phyloP scores from a whole-genome alignment of 768 basidiomycete species.

The Clavaria fumosa region DNA sequence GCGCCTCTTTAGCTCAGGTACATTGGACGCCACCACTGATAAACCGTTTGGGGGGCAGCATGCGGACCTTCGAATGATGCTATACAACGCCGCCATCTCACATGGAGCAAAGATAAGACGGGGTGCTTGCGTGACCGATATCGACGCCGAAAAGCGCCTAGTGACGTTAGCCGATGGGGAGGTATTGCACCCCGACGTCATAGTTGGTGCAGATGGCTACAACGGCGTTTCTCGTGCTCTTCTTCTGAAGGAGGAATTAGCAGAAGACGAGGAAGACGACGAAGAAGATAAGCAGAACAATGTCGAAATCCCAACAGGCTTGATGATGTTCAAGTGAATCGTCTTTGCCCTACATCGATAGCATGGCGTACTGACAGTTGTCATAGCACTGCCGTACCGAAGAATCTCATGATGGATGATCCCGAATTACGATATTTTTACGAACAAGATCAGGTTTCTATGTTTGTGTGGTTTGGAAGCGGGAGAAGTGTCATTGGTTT shows the following conservation, averaged over 20 bases:
- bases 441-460: conserved; percentile 14
- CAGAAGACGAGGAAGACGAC: too few species aligned
- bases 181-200: conserved; percentile 29
- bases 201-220: conserved; percentile 42
- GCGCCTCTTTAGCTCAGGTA: conserved; percentile 17
- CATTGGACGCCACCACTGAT: not conserved
- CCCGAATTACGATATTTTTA: conserved; percentile 22
- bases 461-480: conserved; percentile 25
- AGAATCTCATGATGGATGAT: conserved; percentile 25
- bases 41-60: conserved; percentile 21
- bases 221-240: conserved; percentile 23
- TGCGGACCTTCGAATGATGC: conserved; percentile 32
- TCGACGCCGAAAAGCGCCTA: conserved; percentile 16
- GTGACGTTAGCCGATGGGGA: conserved; percentile 27
- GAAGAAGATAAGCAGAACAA: conserved; percentile 12
- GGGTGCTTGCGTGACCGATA: conserved; percentile 16
- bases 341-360: not conserved
- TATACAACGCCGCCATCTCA: conserved; percentile 29
- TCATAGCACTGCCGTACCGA: conserved; percentile 26
- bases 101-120: conserved; percentile 30
- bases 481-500: conserved; percentile 16
- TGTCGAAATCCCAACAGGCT: conserved; percentile 9
- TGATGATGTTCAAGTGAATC: conserved; percentile 31
- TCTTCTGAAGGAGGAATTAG: too few species aligned
- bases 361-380: not conserved